Evolutionary conservation across 2,329 filamentous ascomycete species (phyloP), one percentile per base, ranked within the genome.

Genomic region (Cladorrhinum sp.): DNA sequence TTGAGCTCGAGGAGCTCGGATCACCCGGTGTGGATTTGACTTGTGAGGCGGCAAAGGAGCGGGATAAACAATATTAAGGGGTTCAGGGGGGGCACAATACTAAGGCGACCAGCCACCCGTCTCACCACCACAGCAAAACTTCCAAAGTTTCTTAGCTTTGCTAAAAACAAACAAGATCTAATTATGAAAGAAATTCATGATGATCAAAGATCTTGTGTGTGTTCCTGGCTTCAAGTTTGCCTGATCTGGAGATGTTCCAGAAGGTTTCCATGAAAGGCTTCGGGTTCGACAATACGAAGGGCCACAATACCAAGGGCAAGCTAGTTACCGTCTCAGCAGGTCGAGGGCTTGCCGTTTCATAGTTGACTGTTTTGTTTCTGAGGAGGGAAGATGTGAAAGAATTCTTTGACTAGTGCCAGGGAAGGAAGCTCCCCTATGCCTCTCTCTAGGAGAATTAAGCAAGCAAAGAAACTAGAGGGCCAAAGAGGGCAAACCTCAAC

Each of bases 31-130:
- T 45, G 41, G 32, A 20, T 24, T 52, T 9, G 18, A 13, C n/a
- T 24, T 27, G 20, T 41, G 36, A 36, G 24, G 8, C 36, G 54
- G 53, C 54, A 58, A 58, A 57, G 56, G 50, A 23, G 27, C 48
- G 52, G 50, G 58, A 54, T 52, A 51, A 62, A 66, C 64, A 69
- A 69, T 69, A 66, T 57, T 62, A 68, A 67, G 62, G 61, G 52
- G 57, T 23, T 64, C 59, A 62, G 62, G 57, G 57, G 57, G 36
- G 22, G 67, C n/a, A 67, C 67, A 74, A 73, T 70, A 69, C 63
- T 66, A 73, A 73, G 62, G 58, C 16, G n/a, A 18, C 3, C 41
- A 6, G 41, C 41, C 41, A 45, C 41, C 32, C n/a, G 41, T n/a
- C 41, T 50, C 63, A 27, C 64, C 67, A 66, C 67, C 68, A 65